Percentiles rank a stretch among this genome's conserved stretches.
Evolutionary conservation across 805 yeast genomes (phyloP).

Genomic region (Tanozyma kutaoensis): DNA sequence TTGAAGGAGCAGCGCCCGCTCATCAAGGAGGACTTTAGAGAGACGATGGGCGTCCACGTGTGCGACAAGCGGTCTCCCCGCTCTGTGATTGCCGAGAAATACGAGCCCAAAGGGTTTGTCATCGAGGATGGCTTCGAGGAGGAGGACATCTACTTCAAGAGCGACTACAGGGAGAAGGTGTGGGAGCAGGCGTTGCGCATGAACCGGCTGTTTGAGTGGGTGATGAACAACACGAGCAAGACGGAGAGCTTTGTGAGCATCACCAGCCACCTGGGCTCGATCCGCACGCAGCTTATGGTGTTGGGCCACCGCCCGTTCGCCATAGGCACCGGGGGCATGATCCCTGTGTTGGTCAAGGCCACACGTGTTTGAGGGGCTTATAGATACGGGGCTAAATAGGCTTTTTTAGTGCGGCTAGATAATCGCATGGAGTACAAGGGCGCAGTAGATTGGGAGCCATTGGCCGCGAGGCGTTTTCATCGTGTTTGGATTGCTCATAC

Average conservation of each 20-base stretch:
- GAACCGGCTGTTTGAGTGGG: slow-evolving; percentile 21
- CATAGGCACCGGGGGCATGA: slow-evolving; percentile 42
- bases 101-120: slow-evolving; percentile 22
- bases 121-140: slow-evolving; percentile 27
- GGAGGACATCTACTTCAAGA: slow-evolving; percentile 29
- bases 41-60: slow-evolving; percentile 35
- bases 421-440: no score
- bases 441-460: no score
- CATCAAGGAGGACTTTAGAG: slow-evolving; percentile 34
- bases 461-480: no score
- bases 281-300: slow-evolving; percentile 33
- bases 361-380: no score
- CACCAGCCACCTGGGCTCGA: slow-evolving; percentile 41
- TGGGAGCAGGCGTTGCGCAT: slow-evolving; percentile 25
- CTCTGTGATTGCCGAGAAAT: slow-evolving; percentile 23
- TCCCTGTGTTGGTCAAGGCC: slow-evolving; percentile 39
- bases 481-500: no score
- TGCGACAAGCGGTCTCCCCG: slow-evolving; percentile 33
- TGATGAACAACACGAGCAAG: slow-evolving; percentile 9
- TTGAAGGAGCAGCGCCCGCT: slow-evolving; percentile 15
- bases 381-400: no score
- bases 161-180: slow-evolving; percentile 24
- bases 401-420: no score
- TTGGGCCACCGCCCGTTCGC: slow-evolving; percentile 34
- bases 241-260: slow-evolving; percentile 10